Base-by-base conservation (phyloP, 768 basidiomycete genomes). In the Amanita molliuscula region DNA sequence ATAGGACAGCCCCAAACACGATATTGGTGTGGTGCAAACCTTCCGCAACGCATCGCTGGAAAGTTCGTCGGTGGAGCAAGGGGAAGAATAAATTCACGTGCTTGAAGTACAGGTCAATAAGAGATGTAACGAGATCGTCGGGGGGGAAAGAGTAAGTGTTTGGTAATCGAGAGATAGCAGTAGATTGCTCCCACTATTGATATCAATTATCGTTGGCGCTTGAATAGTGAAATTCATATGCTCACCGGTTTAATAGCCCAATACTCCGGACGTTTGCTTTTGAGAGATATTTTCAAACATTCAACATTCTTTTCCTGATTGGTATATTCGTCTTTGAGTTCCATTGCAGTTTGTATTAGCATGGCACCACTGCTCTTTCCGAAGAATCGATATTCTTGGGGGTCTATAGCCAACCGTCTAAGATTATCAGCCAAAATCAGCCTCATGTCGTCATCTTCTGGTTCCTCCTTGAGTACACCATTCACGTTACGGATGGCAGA, bases 61-160 rank as follows among this genome's bases (percentile, higher is more conserved):
- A 89, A 4, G 77, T 77, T 0, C 79, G 80, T 3, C 80, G 75
- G 56, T 92, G 89, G 4, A 95, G 69, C 3, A 93, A 69, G 1
- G 89, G 88, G 0, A 76, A 57, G 48, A 74, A 67, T n/a, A 72
- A 52, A 57, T 90, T 85, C 51, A 73, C 48, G 29, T 74, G 54
- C 1, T 53, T 52, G 59, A 93, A 95, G 58, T 84, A 91, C 21
- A 79, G 64, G 31, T 82, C 73, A 33, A 88, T 63, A 34, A 93
- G 71, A 0, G 55, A 38, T 6, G 53, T 37, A 11, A 76, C 67
- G 40, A 92, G 73, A 40, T 77, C 77, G 0, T 62, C 50, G 3
- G 74, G 68, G 0, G 81, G 82, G 56, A 79, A 82, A 0, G 25
- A 52, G 58, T 72, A 76, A 13, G 31, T 13, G 2, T 55, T 46